These are phyloP conservation scores for Leccinum boreale DNA, from an alignment of 768 basidiomycete species.

Conservation along the genomic window DNA sequence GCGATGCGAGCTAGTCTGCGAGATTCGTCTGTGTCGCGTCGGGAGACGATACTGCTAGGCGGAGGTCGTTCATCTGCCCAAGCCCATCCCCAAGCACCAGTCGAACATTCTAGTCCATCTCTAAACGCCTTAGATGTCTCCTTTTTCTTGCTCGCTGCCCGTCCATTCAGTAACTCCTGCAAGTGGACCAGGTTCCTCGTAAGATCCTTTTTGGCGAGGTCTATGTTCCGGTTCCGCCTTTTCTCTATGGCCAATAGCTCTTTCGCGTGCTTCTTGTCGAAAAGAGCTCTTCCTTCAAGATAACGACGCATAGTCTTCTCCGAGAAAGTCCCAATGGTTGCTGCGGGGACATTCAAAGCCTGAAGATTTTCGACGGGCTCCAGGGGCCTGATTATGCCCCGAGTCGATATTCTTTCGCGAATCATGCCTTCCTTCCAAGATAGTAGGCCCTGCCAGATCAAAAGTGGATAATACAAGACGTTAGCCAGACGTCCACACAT, in stretches of 20 bases:
- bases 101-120: slow-evolving; percentile 38
- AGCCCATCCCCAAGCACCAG: slow-evolving; percentile 72
- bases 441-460: slow-evolving; percentile 29
- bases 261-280: slow-evolving; percentile 65
- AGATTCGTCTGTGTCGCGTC: slow-evolving; percentile 83
- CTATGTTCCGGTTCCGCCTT: slow-evolving; percentile 60
- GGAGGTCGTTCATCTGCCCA: slow-evolving; percentile 90
- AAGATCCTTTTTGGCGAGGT: slow-evolving; percentile 62
- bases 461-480: neutral
- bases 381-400: slow-evolving; percentile 77
- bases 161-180: slow-evolving; percentile 20
- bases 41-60: slow-evolving; percentile 86
- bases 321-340: slow-evolving; percentile 70
- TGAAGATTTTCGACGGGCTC: slow-evolving; percentile 67
- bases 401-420: slow-evolving; percentile 82
- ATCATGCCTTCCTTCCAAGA: slow-evolving; percentile 67
- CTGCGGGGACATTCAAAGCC: slow-evolving; percentile 61
- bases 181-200: slow-evolving; percentile 51
- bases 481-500: neutral
- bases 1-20: slow-evolving; percentile 68
- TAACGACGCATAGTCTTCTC: slow-evolving; percentile 79
- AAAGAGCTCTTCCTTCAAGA: slow-evolving; percentile 53
- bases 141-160: slow-evolving; percentile 21
- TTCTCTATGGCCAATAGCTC: slow-evolving; percentile 60
- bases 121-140: slow-evolving; percentile 20